phyloP scores from a whole-genome alignment of 1,139 yeast species.

The Meyerozyma sp. region DNA sequence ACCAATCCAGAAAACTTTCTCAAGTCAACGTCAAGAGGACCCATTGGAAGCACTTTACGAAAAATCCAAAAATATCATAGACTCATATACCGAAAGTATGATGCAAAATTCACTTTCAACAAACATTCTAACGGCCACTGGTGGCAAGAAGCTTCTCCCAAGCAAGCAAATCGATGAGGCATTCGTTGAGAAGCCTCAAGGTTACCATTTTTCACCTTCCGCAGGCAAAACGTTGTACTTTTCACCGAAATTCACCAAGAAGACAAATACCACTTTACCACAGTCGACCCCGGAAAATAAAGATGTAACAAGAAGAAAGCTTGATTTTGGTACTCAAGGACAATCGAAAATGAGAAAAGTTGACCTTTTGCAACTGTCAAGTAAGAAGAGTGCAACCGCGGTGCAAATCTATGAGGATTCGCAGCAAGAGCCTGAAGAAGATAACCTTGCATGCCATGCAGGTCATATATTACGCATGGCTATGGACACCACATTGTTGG shows the following conservation, averaged over 20 bases:
- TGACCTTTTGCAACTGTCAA: neutral
- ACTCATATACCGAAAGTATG: neutral
- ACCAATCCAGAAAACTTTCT: conserved; percentile 12
- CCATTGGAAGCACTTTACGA: conserved; percentile 18
- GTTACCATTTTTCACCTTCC: conserved; percentile 20
- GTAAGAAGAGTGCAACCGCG: neutral
- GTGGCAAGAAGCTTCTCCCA: neutral
- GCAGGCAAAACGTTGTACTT: conserved; percentile 27
- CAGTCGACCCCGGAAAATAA: conserved; percentile 21
- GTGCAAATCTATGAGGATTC: conserved; percentile 2
- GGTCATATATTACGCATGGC: conserved; percentile 46
- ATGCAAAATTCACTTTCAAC: neutral
- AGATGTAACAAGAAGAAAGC: neutral
- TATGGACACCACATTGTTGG: conserved; percentile 44
- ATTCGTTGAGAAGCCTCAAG: neutral
- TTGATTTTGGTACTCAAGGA: neutral
- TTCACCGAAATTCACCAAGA: conserved; percentile 24
- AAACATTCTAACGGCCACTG: neutral
- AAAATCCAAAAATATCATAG: neutral
- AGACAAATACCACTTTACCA: conserved; percentile 7
- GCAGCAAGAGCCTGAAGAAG: conserved; percentile 12
- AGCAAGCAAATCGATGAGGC: neutral
- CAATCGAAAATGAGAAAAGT: neutral
- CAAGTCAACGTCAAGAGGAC: conserved; percentile 10
- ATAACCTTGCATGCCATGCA: conserved; percentile 45